Percentiles rank a stretch among this genome's conserved stretches.
Conservation (phyloP, 2,329 filamentous ascomycete species). For the Lachnellula subtilissima region DNA sequence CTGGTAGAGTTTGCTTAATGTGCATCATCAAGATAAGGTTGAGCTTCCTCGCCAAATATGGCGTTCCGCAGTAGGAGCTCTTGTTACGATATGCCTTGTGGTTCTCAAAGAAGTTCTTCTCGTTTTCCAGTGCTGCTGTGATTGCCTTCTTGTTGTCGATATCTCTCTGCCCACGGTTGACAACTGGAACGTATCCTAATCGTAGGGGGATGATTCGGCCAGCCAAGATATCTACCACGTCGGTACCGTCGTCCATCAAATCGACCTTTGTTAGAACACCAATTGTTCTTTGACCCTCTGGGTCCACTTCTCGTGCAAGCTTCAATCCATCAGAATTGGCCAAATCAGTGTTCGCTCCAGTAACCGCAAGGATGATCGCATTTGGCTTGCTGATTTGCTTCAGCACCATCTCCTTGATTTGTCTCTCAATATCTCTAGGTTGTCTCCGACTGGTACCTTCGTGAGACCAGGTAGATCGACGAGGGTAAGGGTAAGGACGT, state of each 20-base stretch:
- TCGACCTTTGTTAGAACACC: constrained; percentile 98
- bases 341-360: constrained; percentile 93
- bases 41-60: constrained; percentile 91
- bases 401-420: constrained; percentile 96
- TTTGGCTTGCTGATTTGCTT: constrained; percentile 99
- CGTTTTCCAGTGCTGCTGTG: constrained; percentile 80
- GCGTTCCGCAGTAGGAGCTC: constrained; percentile 96
- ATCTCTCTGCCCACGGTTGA: constrained; percentile 95
- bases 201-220: constrained; percentile 94
- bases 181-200: constrained; percentile 92
- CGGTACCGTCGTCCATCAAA: constrained; percentile 97
- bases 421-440: constrained; percentile 90
- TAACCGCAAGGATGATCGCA: constrained; percentile 95
- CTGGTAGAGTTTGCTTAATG: constrained; percentile 97
- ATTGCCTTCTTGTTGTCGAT: constrained; percentile 98
- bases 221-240: constrained; percentile 96
- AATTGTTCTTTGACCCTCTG: constrained; percentile 94
- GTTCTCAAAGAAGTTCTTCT: constrained; percentile 96
- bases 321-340: constrained; percentile 98
- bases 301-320: constrained; percentile 92
- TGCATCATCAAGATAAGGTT: constrained; percentile 99
- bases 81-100: constrained; percentile 99
- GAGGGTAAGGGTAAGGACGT: constrained; percentile 92
- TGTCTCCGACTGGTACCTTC: constrained; percentile 94
- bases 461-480: constrained; percentile 96